Evolutionary conservation across 768 basidiomycete genomes (phyloP).

Genomic region (Thelephora ganbajun): DNA sequence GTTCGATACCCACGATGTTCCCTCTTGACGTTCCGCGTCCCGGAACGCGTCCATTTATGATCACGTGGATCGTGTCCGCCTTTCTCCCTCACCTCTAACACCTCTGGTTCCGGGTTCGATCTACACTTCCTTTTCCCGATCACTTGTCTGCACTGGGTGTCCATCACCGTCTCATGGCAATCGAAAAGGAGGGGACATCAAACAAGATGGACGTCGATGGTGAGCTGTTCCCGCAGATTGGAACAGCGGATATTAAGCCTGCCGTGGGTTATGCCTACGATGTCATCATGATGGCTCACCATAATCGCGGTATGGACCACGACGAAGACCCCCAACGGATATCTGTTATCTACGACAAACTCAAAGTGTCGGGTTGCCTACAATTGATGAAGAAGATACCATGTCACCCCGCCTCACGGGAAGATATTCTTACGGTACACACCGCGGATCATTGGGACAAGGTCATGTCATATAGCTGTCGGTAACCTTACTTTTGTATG

Average conservation of each 20-base stretch:
- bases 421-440: conserved; percentile 84
- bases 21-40: neutral
- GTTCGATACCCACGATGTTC: neutral
- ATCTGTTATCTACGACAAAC: conserved; percentile 50
- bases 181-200: too few species aligned
- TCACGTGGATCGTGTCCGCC: neutral
- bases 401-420: conserved; percentile 56
- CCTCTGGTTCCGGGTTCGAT: too few species aligned
- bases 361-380: conserved; percentile 46
- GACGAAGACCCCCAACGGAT: conserved; percentile 76
- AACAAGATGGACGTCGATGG: too few species aligned
- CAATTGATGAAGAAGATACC: conserved; percentile 66
- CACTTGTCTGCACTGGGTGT: too few species aligned
- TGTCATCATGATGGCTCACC: conserved; percentile 75
- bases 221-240: too few species aligned
- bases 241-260: too few species aligned
- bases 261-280: conserved; percentile 80
- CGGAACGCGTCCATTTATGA: neutral
- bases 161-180: too few species aligned
- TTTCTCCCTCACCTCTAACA: neutral
- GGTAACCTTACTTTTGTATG: conserved; percentile 18
- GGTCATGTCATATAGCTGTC: conserved; percentile 69
- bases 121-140: too few species aligned
- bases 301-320: conserved; percentile 46
- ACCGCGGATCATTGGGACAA: conserved; percentile 87